Base-by-base conservation (phyloP, 192 early-diverging fungal species). In the Dissophora globulifera region DNA sequence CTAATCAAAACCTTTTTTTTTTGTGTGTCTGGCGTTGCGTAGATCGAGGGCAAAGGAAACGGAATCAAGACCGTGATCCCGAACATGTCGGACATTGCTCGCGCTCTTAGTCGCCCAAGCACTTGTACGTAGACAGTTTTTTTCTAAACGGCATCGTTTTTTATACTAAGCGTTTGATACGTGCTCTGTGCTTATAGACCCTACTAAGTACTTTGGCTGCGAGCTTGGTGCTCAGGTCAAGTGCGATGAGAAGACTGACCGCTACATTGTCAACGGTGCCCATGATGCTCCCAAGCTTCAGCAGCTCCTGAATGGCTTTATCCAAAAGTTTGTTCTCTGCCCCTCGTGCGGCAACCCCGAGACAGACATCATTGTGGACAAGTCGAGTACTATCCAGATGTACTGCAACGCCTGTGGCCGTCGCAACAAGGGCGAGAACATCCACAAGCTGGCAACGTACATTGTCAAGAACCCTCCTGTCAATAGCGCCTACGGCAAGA, bases 11-110 rank as follows among this genome's bases (percentile, higher is more conserved):
- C 26, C 13, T 17, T 45, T 4, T 29, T 20, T 48, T 22, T 57
- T 42, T 58, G 45, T 49, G 47, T 50, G 15, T 42, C 13, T 19
- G 2, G 20, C 29, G 25, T 45, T 50, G 6, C 26, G 27, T 56
- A 95, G 88, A 91, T 98, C 48, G 97, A 99, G 79, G 97, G 97
- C 63, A 94, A 93, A 81, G 97, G 97, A 47, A 99, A 99, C 85
- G 96, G 96, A 60, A 98, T 99, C 83, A 99, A 99, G 83, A 99
- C 97, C 8, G 94, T 97, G 47, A 85, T 99, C 66, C 92, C 93
- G 57, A 99, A 99, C 89, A 98, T 99, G 92, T 64, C 89, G 31
- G 95, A 98, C 57, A 91, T 99, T 64, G 92, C 95, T 19, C 92
- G 92, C 61, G 88, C 96, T 19, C 85, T 99, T 26, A 83, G 83